Base-by-base conservation (phyloP, 1,139 yeast genomes). In the Taphrina betulina region DNA sequence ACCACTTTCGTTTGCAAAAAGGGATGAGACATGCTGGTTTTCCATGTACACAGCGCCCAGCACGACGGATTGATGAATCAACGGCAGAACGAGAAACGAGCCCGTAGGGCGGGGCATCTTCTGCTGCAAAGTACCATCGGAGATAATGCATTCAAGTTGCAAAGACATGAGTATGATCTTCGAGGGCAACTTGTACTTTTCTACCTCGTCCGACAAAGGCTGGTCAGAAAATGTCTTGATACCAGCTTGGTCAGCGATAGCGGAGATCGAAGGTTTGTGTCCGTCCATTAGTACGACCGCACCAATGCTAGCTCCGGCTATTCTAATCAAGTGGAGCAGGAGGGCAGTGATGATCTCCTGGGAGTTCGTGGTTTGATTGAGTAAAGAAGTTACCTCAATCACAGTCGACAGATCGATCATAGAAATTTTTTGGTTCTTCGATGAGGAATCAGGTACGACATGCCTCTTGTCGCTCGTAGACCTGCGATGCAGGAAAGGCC, bases 271-370 rank as follows among this genome's bases (percentile, higher is more conserved):
- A 19, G 17, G 19, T 5, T 28, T 34, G 35, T 26, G 12, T 1
- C 14, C 34, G 3, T 5, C 16, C 8, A 7, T 17, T 2, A 41
- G 24, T 12, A 41, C 16, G 5, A 41, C 23, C 16, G 45, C 45
- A n/a, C 45, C 45, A 28, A 41, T 23, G 34, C 26, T 28, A 16
- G 45, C 45, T n/a, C 45, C 45, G 1, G 45, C 45, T 4, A 41
- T 23, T 17, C 45, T 33, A 10, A 41, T 28, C 31, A 41, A 34
- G 26, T 41, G 45, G 5, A 23, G 22, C 16, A 41, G 20, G 14
- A 41, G 45, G 17, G 45, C 23, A 14, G 24, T 3, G 29, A 41
- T 41, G 1, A 41, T 41, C 8, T 12, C 45, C n/a, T 12, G 2
- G 3, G 45, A 41, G 3, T 41, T 14, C 12, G 8, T 41, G 5